Evolutionary conservation across 2,329 filamentous ascomycete genomes (phyloP).

Genomic region (Trichophaea hybrida): DNA sequence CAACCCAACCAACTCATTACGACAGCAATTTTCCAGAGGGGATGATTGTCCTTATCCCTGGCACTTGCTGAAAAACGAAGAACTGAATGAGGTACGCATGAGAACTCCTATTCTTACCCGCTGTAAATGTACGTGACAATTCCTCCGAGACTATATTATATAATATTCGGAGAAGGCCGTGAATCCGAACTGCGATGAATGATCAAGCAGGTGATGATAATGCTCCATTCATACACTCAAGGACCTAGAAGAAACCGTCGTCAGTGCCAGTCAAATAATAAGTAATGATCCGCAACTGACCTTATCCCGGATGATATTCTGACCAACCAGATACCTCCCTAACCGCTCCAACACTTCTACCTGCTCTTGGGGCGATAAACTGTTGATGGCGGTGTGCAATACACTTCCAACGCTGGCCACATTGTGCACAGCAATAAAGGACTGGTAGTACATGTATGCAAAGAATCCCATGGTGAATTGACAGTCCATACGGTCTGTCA

Average conservation of each 20-base stretch:
- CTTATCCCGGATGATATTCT: constrained; percentile 34
- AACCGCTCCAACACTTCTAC: constrained; percentile 60
- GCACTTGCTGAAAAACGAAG: no score
- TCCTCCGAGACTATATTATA: neutral
- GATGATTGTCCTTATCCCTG: no score
- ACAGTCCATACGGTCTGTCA: constrained; percentile 98
- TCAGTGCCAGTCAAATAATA: neutral
- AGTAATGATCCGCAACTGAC: constrained; percentile 11
- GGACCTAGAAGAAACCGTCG: neutral
- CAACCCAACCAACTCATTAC: no score
- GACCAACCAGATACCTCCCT: constrained; percentile 49
- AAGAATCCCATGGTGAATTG: constrained; percentile 99
- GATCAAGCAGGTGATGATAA: constrained; percentile 1
- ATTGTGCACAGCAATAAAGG: constrained; percentile 83
- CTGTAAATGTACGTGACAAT: neutral
- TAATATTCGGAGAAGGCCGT: neutral
- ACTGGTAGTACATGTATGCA: constrained; percentile 95
- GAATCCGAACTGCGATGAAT: neutral
- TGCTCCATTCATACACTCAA: constrained; percentile 2
- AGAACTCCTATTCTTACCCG: no score
- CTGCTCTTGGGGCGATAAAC: constrained; percentile 77
- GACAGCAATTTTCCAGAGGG: no score
- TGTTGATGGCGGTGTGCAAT: constrained; percentile 80
- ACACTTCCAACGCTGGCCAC: constrained; percentile 63
- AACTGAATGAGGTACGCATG: no score